A percentile compares a stretch with the other conserved stretches of the same genome.
Conservation (phyloP, 2,329 filamentous ascomycete species). For the Fusarium poae region DNA sequence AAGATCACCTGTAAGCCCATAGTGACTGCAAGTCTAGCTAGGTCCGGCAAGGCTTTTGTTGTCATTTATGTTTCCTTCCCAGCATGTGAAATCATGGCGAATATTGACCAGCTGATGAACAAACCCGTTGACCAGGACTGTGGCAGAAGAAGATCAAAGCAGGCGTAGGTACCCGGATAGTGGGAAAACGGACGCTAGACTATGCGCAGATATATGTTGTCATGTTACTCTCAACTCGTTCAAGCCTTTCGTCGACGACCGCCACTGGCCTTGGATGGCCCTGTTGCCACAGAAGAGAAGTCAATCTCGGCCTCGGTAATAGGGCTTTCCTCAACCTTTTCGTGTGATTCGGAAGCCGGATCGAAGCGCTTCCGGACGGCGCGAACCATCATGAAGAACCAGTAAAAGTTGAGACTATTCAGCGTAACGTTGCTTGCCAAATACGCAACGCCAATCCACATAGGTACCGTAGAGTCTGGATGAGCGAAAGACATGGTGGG, state of each 20-base stretch:
- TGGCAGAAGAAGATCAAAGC: neutral
- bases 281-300: conserved; percentile 50
- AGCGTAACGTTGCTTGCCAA: conserved; percentile 77
- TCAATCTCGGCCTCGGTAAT: conserved; percentile 51
- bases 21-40: neutral
- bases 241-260: conserved; percentile 52
- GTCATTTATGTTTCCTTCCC: neutral
- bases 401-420: conserved; percentile 84
- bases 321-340: conserved; percentile 46
- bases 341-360: conserved; percentile 55
- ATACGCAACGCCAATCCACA: conserved; percentile 78
- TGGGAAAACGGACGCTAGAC: neutral
- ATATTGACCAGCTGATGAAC: neutral
- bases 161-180: neutral
- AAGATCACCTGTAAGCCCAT: neutral
- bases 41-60: neutral
- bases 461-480: conserved; percentile 67
- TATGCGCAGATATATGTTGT: conserved; percentile 1
- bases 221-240: conserved; percentile 2
- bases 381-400: conserved; percentile 89
- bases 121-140: neutral
- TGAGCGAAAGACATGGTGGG: conserved; percentile 60
- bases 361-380: conserved; percentile 83
- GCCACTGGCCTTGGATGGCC: conserved; percentile 33
- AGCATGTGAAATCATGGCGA: neutral